Base-by-base conservation (phyloP, 805 yeast genomes). In the Brettanomyces naardenensis region DNA sequence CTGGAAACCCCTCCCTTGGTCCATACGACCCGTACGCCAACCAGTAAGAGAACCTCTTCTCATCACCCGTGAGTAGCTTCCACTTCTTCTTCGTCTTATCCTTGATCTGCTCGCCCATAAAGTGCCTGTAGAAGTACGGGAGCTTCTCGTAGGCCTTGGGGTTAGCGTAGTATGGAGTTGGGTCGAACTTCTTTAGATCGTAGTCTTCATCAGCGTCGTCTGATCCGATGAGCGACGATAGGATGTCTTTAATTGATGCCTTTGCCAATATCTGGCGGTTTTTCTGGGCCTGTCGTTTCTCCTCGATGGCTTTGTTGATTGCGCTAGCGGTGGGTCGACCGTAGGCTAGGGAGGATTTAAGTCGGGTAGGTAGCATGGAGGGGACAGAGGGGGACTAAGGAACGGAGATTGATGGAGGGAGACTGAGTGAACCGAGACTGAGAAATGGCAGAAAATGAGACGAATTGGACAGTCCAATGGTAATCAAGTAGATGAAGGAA, bases 11-110 rank as follows among this genome's bases (percentile, higher is more conserved):
- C 34, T 72, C 77, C 44, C 94, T 65, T 1, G 76, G 79, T 0
- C 88, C 92, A 69, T 82, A 74, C 34, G 79, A 65, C 2, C 89
- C 89, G 56, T 77, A 83, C 0, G 79, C 68, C 22, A 79, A 66
- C 59, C 69, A 78, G 53, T 75, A 80, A 7, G 75, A 68, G 44
- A 80, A 62, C 43, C 70, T 63, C 51, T 80, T 80, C 37, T 69
- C 69, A 36, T 71, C 67, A 10, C 43, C 43, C 4, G 73, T 64
- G 32, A 80, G 45, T 29, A 62, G 56, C 2, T 55, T 54, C 94
- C 94, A 83, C 38, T 70, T 65, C 37, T 65, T 65, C 44, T 71
- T 75, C 50, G 59, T 62, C 34, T 47, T 50, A 21, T 61, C 59
- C 20, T 73, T 51, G 45, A 69, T 55, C 54, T 78, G 56, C 41